Conservation (phyloP, 176 grass and related monocot genomes). For the bread wheat (Triticum aestivum) region DNA sequence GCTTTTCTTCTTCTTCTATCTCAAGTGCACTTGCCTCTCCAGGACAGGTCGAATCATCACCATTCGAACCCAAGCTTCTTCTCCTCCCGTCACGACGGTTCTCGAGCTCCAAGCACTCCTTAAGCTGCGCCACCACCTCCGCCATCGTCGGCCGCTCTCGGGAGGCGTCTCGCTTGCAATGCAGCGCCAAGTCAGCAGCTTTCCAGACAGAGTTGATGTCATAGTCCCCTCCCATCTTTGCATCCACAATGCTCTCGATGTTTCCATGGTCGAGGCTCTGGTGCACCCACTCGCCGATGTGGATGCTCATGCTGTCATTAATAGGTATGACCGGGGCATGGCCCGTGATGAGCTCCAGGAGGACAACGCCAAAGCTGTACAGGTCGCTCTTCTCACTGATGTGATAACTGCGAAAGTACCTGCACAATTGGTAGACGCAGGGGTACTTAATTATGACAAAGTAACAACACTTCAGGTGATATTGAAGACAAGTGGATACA, state of each 20-base stretch:
- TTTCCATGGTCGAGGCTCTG: conserved; percentile 13
- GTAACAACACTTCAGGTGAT: background rate
- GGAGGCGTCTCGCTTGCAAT: conserved; percentile 23
- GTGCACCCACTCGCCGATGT: conserved; percentile 44
- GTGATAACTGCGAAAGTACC: conserved; percentile 31
- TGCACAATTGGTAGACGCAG: background rate
- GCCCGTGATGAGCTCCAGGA: conserved; percentile 36
- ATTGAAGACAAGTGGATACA: background rate
- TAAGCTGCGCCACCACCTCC: conserved; percentile 12
- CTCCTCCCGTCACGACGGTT: background rate
- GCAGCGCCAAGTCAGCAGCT: conserved; percentile 24
- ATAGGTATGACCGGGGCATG: conserved; percentile 12
- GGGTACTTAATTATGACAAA: background rate
- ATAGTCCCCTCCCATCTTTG: conserved; percentile 12
- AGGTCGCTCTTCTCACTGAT: conserved; percentile 40
- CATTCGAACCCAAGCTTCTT: background rate
- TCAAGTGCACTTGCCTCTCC: background rate
- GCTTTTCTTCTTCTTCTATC: background rate
- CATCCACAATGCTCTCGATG: conserved; percentile 29
- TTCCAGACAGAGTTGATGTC: conserved; percentile 37
- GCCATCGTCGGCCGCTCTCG: conserved; percentile 18
- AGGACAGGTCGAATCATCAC: background rate
- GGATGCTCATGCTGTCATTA: conserved; percentile 19
- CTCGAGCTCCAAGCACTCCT: conserved; percentile 28
- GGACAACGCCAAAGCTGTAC: conserved; percentile 37